Evolutionary conservation across 1,284 basidiomycete genomes (phyloP).

Genomic region (Athelia sp.): DNA sequence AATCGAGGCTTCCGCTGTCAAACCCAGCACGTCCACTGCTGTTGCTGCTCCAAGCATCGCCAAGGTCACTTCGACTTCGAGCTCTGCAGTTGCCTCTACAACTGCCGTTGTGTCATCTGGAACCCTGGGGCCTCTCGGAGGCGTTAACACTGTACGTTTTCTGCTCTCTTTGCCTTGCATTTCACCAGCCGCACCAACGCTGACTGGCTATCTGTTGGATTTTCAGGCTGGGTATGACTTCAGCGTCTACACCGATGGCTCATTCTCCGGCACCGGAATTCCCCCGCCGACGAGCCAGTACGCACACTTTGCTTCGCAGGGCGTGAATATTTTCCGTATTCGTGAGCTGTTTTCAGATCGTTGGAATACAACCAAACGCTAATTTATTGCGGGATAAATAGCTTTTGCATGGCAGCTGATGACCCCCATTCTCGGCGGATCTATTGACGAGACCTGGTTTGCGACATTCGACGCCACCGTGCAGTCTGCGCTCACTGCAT

Average conservation of each 20-base stretch:
- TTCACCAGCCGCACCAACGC: too few relatives aligned
- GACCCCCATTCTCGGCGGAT: conserved; percentile 44
- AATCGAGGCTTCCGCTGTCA: too few relatives aligned
- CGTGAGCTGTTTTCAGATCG: conserved; percentile 16
- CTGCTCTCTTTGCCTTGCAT: too few relatives aligned
- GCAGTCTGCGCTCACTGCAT: conserved; percentile 20
- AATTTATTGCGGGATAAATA: neutral
- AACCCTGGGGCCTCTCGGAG: too few relatives aligned
- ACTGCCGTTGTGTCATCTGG: too few relatives aligned
- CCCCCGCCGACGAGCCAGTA: conserved; percentile 35
- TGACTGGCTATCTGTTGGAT: too few relatives aligned
- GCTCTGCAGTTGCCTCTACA: too few relatives aligned
- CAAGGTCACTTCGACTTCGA: too few relatives aligned
- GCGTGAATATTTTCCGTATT: conserved; percentile 43
- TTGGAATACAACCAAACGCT: neutral
- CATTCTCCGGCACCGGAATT: conserved; percentile 31
- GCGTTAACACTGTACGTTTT: too few relatives aligned
- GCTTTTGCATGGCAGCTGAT: conserved; percentile 1
- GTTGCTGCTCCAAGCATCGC: too few relatives aligned
- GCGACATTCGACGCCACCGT: conserved; percentile 47
- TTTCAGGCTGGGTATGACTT: too few relatives aligned
- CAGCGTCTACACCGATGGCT: conserved; percentile 30
- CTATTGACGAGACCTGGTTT: conserved; percentile 42
- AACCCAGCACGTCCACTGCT: too few relatives aligned
- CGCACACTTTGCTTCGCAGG: conserved; percentile 38